Conservation (phyloP, 176 grass and related monocot genomes). For the Bromus sterilis region DNA sequence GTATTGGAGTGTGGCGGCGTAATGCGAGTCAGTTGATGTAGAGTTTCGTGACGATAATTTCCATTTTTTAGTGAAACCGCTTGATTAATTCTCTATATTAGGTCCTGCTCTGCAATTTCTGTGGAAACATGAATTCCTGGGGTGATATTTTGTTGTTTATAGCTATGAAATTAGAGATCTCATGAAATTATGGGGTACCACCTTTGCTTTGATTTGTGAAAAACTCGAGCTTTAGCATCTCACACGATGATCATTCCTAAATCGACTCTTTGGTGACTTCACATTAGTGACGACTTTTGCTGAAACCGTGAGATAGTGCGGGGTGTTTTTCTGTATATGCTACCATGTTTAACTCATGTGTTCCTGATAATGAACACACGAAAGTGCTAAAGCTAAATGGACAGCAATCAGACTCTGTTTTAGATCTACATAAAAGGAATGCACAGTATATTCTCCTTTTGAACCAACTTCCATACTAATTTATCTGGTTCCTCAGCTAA, state of each 20-base stretch:
- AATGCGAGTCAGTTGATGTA: not conserved
- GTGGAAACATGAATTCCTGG: not conserved
- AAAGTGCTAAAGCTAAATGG: not conserved
- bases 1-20: not conserved
- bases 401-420: not conserved
- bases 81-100: not conserved
- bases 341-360: not conserved
- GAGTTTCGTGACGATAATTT: not conserved
- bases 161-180: not conserved
- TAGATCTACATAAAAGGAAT: not conserved
- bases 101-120: not conserved
- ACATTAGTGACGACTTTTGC: not conserved
- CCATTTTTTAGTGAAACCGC: not conserved
- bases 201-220: not conserved
- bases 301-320: not conserved
- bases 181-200: too few species aligned
- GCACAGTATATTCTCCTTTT: not conserved
- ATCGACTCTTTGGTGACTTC: not conserved
- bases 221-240: constrained; percentile 2
- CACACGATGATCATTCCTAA: not conserved
- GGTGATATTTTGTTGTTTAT: not conserved
- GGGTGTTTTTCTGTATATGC: not conserved
- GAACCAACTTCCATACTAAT: not conserved
- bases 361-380: not conserved
- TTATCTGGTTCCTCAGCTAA: not conserved